Evolutionary conservation across 2,329 filamentous ascomycete species (phyloP).

Genomic region (Pseudogymnoascus sp.): DNA sequence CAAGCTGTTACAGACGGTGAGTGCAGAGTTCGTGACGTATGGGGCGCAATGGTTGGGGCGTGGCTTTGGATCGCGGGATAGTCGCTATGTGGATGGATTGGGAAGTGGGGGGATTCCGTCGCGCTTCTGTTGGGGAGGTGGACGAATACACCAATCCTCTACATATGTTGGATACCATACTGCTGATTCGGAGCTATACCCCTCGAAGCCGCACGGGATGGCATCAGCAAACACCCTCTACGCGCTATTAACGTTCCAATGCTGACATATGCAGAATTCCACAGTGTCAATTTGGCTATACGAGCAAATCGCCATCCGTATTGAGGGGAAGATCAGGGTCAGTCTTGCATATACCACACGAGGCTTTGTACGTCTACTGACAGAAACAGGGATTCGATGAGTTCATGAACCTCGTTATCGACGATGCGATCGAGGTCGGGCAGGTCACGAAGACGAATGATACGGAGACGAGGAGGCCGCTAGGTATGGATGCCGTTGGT

Average conservation of each 20-base stretch:
- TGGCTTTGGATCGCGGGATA: neutral
- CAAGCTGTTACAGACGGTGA: slow-evolving; percentile 66
- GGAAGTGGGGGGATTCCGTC: neutral
- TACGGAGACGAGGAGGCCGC: slow-evolving; percentile 60
- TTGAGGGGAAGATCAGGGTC: slow-evolving; percentile 94
- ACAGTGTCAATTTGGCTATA: slow-evolving; percentile 94
- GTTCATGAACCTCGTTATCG: slow-evolving; percentile 97
- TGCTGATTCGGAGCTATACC: neutral
- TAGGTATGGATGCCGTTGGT: slow-evolving; percentile 54
- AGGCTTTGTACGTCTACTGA: neutral
- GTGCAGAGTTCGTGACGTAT: slow-evolving; percentile 18
- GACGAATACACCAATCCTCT: neutral
- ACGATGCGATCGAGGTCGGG: slow-evolving; percentile 90
- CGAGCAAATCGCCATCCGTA: slow-evolving; percentile 87
- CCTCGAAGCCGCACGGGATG: neutral
- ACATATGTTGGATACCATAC: neutral
- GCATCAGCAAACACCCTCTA: neutral
- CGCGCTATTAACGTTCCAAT: slow-evolving; percentile 22
- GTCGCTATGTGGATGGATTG: neutral
- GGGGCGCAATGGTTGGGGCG: neutral
- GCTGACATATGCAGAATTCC: slow-evolving; percentile 39
- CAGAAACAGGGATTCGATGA: slow-evolving; percentile 79
- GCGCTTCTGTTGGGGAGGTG: neutral
- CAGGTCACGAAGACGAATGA: slow-evolving; percentile 72
- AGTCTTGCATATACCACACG: slow-evolving; percentile 24